Base-by-base conservation (phyloP, 164 flowering plant genomes). In the Macadamia integrifolia region DNA sequence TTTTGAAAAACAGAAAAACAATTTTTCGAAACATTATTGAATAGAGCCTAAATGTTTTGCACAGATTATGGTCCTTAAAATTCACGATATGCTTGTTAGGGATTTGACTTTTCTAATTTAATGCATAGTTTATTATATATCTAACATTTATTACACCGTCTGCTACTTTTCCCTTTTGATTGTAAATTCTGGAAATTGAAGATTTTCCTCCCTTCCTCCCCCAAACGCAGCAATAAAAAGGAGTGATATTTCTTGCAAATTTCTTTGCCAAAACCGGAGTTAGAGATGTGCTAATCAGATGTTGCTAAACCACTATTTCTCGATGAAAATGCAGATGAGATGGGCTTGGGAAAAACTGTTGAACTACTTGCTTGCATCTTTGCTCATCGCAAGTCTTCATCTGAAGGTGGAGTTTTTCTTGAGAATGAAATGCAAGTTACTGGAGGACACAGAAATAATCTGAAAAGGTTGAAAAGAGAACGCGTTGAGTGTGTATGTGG, bases 331-430 rank as follows among this genome's bases (percentile, higher is more conserved):
- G 28, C 88, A 91, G 98, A 94, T 84, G 97, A 94, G 81, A 94
- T 94, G 98, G 98, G 97, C 58, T 71, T 94, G 75, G 97, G 98
- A 49, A 94, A 94, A 80, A 91, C 97, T 61, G 84, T 94, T 73
- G 98, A 94, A 75, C 79, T 91, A 63, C 97, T 94, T 76, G 92
- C 95, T 63, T 94, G 96, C 79, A 84, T 94, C 56, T 80, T 87
- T 80, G 80, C 90, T 68, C 87, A 94, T 74, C 90, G 73, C 60
- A 84, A 71, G 77, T 63, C 82, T 11, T 75, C 76, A 53, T 75
- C 83, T 66, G 85, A 79, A 68, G 80, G 35, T 64, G 66, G 57
- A 60, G 42, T 55, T 52, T 42, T 60, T 28, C 60, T 50, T 52
- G 59, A 76, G 67, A 62, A 65, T 65, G 62, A 48, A 53, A 58